Percentiles rank a stretch among this genome's conserved stretches.
phyloP scores from a whole-genome alignment of 345 rosid genomes.

The Anastatica hierochuntica region DNA sequence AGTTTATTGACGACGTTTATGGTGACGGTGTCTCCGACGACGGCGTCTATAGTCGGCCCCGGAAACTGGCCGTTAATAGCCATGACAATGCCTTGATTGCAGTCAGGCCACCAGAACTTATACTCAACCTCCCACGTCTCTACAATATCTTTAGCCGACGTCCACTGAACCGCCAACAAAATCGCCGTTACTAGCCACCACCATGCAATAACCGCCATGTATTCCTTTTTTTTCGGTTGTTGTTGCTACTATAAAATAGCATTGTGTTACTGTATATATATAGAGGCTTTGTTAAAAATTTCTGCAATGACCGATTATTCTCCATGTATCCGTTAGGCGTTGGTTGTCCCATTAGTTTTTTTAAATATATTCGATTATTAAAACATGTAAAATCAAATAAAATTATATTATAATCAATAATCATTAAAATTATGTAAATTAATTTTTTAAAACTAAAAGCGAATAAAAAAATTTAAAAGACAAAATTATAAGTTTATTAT shows the following conservation, averaged over 20 bases:
- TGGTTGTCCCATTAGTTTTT: no score
- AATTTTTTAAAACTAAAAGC: no score
- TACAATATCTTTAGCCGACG: slow-evolving; percentile 14
- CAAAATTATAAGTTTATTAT: no score
- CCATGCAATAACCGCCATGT: background rate
- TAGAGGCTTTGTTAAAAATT: no score
- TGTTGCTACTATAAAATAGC: background rate
- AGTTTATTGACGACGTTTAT: slow-evolving; percentile 59
- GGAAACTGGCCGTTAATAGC: slow-evolving; percentile 81
- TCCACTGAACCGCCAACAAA: slow-evolving; percentile 5
- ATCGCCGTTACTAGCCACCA: slow-evolving; percentile 13
- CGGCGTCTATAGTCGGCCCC: slow-evolving; percentile 65
- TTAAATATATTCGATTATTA: no score
- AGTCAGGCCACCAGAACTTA: slow-evolving; percentile 57
- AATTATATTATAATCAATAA: no score
- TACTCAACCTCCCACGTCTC: slow-evolving; percentile 67
- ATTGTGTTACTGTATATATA: background rate
- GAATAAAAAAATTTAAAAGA: no score
- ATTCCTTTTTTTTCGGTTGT: background rate
- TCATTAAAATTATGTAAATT: no score
- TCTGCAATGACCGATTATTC: no score
- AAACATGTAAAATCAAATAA: no score
- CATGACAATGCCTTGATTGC: slow-evolving; percentile 51
- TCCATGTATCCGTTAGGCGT: no score
- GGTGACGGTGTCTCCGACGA: slow-evolving; percentile 50